Conservation (phyloP, 1,284 basidiomycete species). For the Caloboletus firmus region DNA sequence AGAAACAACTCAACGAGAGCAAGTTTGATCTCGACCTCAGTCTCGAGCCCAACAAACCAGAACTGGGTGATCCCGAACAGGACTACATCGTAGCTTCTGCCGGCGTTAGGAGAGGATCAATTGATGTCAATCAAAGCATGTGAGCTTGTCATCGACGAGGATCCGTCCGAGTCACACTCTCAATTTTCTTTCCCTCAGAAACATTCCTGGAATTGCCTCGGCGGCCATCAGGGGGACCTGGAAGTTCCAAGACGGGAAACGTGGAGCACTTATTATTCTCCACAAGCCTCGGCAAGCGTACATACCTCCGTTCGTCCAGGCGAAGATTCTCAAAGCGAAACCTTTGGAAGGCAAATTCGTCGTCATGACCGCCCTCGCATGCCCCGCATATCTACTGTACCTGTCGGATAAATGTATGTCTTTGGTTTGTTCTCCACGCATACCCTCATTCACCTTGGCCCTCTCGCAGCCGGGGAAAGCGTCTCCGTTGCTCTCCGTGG, state of each 20-base stretch:
- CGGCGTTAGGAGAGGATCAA: slow-evolving; percentile 10
- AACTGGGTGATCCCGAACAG: not conserved
- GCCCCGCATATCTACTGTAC: slow-evolving; percentile 22
- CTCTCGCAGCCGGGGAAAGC: slow-evolving; percentile 5
- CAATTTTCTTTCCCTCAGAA: not conserved
- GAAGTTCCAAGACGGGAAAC: slow-evolving; percentile 14
- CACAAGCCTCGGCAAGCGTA: slow-evolving; percentile 4
- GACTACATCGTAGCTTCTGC: slow-evolving; percentile 6
- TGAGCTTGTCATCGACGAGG: not conserved
- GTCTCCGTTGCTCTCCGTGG: slow-evolving; percentile 1
- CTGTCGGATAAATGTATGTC: slow-evolving; percentile 17
- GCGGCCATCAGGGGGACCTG: slow-evolving; percentile 18
- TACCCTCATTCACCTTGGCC: not conserved
- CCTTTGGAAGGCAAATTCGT: slow-evolving; percentile 9
- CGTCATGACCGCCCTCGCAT: slow-evolving; percentile 12
- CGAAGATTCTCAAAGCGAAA: not conserved
- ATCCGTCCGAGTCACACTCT: not conserved
- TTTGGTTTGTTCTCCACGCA: not conserved
- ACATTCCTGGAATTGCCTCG: slow-evolving; percentile 1
- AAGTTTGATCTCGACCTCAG: not conserved
- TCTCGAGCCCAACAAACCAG: not conserved
- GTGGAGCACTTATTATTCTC: slow-evolving; percentile 17
- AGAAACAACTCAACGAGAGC: not conserved
- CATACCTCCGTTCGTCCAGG: slow-evolving; percentile 2
- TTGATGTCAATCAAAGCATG: not conserved